phyloP scores from a whole-genome alignment of 768 basidiomycete species.

The Suillus decipiens region DNA sequence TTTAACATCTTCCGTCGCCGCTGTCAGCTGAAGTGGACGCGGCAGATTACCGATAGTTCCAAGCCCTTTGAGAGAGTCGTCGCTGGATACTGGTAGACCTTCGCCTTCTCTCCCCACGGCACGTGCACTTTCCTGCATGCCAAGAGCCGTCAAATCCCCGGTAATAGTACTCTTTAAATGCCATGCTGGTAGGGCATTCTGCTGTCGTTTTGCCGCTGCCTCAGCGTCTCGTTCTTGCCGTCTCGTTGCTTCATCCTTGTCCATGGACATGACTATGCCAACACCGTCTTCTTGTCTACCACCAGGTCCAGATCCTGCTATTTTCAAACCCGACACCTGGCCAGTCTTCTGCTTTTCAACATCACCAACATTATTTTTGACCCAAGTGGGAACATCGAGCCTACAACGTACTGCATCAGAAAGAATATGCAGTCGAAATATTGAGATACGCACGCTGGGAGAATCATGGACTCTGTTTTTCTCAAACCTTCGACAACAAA shows the following conservation, averaged over 20 bases:
- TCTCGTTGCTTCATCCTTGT: slow-evolving; percentile 81
- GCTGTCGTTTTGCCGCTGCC: slow-evolving; percentile 81
- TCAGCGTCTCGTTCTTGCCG: slow-evolving; percentile 75
- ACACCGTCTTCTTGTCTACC: slow-evolving; percentile 71
- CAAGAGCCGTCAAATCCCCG: slow-evolving; percentile 86
- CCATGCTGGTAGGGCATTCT: slow-evolving; percentile 94
- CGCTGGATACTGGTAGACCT: slow-evolving; percentile 51
- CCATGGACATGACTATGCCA: slow-evolving; percentile 84
- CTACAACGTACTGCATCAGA: slow-evolving; percentile 37
- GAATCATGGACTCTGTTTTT: slow-evolving; percentile 83
- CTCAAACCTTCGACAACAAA: slow-evolving; percentile 86
- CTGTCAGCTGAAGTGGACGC: slow-evolving; percentile 31
- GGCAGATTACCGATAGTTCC: slow-evolving; percentile 49
- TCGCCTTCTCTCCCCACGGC: slow-evolving; percentile 38
- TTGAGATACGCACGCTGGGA: slow-evolving; percentile 66
- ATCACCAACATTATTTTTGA: slow-evolving; percentile 70
- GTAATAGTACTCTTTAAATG: slow-evolving; percentile 95
- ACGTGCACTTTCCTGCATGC: slow-evolving; percentile 71
- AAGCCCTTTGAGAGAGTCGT: slow-evolving; percentile 71
- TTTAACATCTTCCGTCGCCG: slow-evolving; percentile 40
- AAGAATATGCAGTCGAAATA: slow-evolving; percentile 3
- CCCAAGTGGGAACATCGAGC: slow-evolving; percentile 82
- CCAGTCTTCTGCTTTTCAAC: slow-evolving; percentile 59
- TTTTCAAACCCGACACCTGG: slow-evolving; percentile 60
- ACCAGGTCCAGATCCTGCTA: slow-evolving; percentile 68